Evolutionary conservation across 2,329 filamentous ascomycete genomes (phyloP).

Genomic region (Talaromyces albobiverticillius): DNA sequence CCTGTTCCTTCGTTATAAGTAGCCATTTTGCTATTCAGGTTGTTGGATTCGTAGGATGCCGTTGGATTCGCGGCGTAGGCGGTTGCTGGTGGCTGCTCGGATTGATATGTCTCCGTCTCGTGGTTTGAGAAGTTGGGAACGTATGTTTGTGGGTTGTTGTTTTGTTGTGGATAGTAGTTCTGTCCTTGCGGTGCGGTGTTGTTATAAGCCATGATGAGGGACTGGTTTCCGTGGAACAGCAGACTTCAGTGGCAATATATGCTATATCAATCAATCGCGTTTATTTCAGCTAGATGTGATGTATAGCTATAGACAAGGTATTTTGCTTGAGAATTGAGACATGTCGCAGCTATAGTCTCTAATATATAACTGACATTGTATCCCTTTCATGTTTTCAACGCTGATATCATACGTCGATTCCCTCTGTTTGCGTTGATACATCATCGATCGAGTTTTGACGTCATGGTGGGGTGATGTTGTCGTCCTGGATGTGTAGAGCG

Average conservation of each 20-base stretch:
- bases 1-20: constrained; percentile 28
- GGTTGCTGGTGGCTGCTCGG: too few species aligned
- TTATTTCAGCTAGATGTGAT: too few species aligned
- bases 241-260: not conserved
- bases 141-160: not conserved
- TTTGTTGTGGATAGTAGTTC: not conserved
- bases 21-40: constrained; percentile 49
- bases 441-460: constrained; percentile 8
- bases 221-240: not conserved
- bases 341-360: too few species aligned
- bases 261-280: too few species aligned
- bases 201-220: not conserved
- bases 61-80: constrained; percentile 36
- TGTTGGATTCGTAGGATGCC: constrained; percentile 41
- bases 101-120: too few species aligned
- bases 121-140: not conserved
- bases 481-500: too few species aligned
- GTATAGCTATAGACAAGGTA: too few species aligned
- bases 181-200: not conserved
- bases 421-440: too few species aligned
- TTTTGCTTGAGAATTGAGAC: too few species aligned
- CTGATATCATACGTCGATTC: too few species aligned
- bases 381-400: too few species aligned
- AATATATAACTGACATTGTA: too few species aligned
- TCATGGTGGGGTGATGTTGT: not conserved